These are phyloP conservation scores for Saccharomyces hybrid DNA, from an alignment of 1,139 yeast species.

Conservation along the genomic window DNA sequence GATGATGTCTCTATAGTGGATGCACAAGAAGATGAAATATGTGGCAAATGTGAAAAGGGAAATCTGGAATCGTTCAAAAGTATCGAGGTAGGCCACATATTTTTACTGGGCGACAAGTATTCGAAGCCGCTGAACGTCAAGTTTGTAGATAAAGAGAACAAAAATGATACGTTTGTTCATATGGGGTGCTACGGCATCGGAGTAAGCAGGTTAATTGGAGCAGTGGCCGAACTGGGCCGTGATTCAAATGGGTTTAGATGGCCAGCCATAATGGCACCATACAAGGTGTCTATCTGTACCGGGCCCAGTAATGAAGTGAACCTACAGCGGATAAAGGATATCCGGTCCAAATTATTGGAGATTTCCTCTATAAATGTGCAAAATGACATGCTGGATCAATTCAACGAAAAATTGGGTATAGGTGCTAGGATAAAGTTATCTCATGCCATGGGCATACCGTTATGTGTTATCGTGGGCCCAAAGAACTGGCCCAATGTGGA, in stretches of 20 bases:
- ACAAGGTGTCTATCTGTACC: slow-evolving; percentile 46
- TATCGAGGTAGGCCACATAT: slow-evolving; percentile 93
- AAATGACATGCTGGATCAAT: no score
- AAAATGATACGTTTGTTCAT: slow-evolving; percentile 35
- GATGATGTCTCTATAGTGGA: slow-evolving; percentile 59
- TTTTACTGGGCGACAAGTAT: slow-evolving; percentile 76
- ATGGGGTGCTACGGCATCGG: slow-evolving; percentile 99
- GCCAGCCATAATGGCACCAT: slow-evolving; percentile 79
- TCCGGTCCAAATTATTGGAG: not conserved
- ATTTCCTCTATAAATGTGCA: not conserved
- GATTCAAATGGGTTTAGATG: slow-evolving; percentile 69
- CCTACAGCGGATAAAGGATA: slow-evolving; percentile 18
- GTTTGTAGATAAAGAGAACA: slow-evolving; percentile 41
- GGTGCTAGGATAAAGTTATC: slow-evolving; percentile 49
- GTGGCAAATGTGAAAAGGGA: slow-evolving; percentile 61
- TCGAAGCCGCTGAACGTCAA: slow-evolving; percentile 55
- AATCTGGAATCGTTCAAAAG: slow-evolving; percentile 45
- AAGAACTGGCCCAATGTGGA: slow-evolving; percentile 53
- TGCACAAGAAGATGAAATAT: slow-evolving; percentile 60
- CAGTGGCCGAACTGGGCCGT: slow-evolving; percentile 68
- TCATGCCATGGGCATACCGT: slow-evolving; percentile 57
- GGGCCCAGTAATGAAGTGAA: slow-evolving; percentile 34
- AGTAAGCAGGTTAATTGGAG: slow-evolving; percentile 74
- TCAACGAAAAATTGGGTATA: slow-evolving; percentile 36
- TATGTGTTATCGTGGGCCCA: slow-evolving; percentile 50